Base-by-base conservation (phyloP, 257 asterid genomes). In the Salvia rosmarinus region DNA sequence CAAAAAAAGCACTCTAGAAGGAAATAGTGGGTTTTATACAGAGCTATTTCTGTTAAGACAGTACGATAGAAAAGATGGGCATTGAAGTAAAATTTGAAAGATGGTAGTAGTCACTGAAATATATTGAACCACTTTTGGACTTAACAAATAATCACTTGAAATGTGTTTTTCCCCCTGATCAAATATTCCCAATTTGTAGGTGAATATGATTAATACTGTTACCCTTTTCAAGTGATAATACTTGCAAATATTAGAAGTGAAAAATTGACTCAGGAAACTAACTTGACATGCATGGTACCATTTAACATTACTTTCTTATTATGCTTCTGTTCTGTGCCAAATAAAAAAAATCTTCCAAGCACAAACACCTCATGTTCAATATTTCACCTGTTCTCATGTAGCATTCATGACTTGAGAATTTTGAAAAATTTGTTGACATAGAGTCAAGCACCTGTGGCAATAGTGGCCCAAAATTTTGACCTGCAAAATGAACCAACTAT, bases 371-470 rank as follows among this genome's bases (percentile, higher is more conserved):
- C 57, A 47, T 28, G 16, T 8, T 64, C 78, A 75, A 74, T 47
- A 62, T 47, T 82, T 83, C 76, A 92, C 98, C 98, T 88, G 98
- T 83, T 85, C 85, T 87, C 61, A 92, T 82, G 89, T 89, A 92
- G 92, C 94, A 92, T 57, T 89, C 98, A 59, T 89, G 98, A 78
- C 80, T 86, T 71, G 82, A 93, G 79, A 85, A 88, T 64, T 88
- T 77, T 14, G 78, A 64, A 77, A 88, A 92, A 79, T 85, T 89
- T 58, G 90, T 76, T 58, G 93, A 80, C 76, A 92, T 67, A 54
- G 87, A 84, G 64, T 84, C 85, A 34, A 92, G 85, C 73, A 92
- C 89, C 82, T 81, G 84, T 39, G 98, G 98, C 85, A 92, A 79
- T 57, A 82, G 67, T 13, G 82, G 65, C 74, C 75, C 82, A 71